These are phyloP conservation scores for Sporothrix inflata DNA, from an alignment of 2,329 filamentous ascomycete genomes.

Conservation along the genomic window DNA sequence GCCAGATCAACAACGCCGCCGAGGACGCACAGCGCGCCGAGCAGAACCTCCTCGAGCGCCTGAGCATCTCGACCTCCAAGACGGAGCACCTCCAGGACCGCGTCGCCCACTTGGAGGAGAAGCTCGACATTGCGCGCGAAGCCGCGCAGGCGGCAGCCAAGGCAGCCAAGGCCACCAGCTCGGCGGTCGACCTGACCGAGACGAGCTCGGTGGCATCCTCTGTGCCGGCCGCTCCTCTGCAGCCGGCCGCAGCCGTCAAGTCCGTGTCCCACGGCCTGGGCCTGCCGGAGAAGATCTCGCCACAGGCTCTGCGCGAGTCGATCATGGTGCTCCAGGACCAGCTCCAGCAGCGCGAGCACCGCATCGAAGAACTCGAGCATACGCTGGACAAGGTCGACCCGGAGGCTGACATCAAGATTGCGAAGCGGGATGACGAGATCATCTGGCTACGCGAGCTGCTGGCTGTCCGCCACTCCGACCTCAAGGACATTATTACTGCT, in stretches of 20 bases:
- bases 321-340: conserved; percentile 97
- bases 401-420: conserved; percentile 78
- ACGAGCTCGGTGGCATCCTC: not conserved
- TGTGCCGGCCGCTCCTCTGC: conserved; percentile 35
- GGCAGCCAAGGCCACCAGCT: conserved; percentile 59
- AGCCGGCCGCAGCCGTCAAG: conserved; percentile 40
- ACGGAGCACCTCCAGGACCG: conserved; percentile 84
- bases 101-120: conserved; percentile 82
- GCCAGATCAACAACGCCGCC: conserved; percentile 69
- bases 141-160: conserved; percentile 81
- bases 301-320: conserved; percentile 91
- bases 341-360: conserved; percentile 87
- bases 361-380: conserved; percentile 84
- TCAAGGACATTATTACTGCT: conserved; percentile 86
- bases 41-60: conserved; percentile 76
- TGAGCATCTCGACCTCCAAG: conserved; percentile 82
- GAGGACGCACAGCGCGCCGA: conserved; percentile 85
- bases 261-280: conserved; percentile 49
- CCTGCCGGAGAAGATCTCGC: conserved; percentile 83
- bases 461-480: conserved; percentile 84
- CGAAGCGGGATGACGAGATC: conserved; percentile 92
- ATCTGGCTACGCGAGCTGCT: conserved; percentile 92
- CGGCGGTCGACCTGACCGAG: conserved; percentile 40
- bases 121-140: conserved; percentile 85
- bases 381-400: conserved; percentile 70